Percentiles rank a stretch among this genome's conserved stretches.
These are phyloP conservation scores for Notholithocarpus densiflorus DNA, from an alignment of 306 rosid species.

Conservation along the genomic window DNA sequence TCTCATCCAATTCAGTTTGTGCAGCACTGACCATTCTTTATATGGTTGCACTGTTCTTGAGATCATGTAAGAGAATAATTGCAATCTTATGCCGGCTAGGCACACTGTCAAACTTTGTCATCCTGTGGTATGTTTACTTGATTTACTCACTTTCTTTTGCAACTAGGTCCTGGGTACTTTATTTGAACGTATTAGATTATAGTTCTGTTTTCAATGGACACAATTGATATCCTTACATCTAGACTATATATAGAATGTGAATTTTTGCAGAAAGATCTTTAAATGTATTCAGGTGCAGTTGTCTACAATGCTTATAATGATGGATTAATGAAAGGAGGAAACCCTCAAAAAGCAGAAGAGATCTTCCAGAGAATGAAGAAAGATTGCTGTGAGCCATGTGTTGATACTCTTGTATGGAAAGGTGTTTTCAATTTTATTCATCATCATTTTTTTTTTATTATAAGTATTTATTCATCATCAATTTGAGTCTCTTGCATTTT, in stretches of 20 bases:
- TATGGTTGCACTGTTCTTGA: no score
- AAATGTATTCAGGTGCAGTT: conserved; percentile 52
- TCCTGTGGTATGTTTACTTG: neutral
- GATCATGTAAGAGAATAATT: neutral
- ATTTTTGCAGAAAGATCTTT: conserved; percentile 10
- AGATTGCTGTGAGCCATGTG: conserved; percentile 64
- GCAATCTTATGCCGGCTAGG: neutral
- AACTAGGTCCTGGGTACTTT: neutral
- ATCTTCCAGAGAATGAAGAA: conserved; percentile 80
- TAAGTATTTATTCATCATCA: no score
- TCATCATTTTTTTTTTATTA: neutral
- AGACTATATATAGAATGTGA: neutral
- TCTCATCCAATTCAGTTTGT: no score
- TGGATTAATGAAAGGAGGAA: conserved; percentile 73
- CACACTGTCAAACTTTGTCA: neutral
- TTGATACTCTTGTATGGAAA: conserved; percentile 78
- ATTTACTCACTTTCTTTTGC: neutral
- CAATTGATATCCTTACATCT: neutral
- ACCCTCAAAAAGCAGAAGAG: conserved; percentile 66
- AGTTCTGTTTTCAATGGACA: neutral
- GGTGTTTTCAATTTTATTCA: conserved; percentile 37
- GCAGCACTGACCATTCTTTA: no score
- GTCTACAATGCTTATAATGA: conserved; percentile 81
- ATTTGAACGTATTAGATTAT: neutral
- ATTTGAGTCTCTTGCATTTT: no score